Base-by-base conservation (phyloP, 768 basidiomycete species). In the Amanita muscaria region DNA sequence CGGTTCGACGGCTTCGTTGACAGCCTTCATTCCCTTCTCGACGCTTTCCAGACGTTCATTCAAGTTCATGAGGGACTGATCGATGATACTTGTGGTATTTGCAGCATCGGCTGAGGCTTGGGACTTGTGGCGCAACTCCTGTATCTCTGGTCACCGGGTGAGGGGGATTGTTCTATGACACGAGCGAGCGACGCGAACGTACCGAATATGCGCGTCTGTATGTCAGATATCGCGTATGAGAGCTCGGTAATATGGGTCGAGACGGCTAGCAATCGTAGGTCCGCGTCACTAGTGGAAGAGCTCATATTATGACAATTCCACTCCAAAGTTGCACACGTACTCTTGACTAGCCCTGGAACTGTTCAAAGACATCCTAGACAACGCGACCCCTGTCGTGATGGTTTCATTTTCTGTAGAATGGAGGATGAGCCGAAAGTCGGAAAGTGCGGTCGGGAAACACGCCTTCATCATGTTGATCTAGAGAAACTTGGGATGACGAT, bases 181-280 rank as follows among this genome's bases (percentile, higher is more conserved):
- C 24, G 27, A 22, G 15, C 24, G 19, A 27, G 25, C 27, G 24
- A 47, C 49, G n/a, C 47, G 11, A 34, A 47, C 75, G 48, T 59
- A 88, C 88, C 88, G 55, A 91, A 91, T 60, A 91, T 89, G 55
- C 88, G 83, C 40, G 88, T 88, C 63, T 91, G 87, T 24, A 91
- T 87, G 62, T 91, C 88, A 14, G 87, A 89, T 48, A 91, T 82
- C 51, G 77, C 77, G 58, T 88, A 91, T 4, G 84, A 86, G 34
- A 90, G 73, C 59, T 91, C 88, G 10, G 88, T 90, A 55, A 91
- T 87, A 57, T 83, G 85, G 0, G 87, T 85, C 24, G 86, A 88
- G 54, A 88, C 68, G 30, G 87, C 85, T 31, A 90, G 65, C 36
- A 88, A 59, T 44, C 77, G 83, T 34, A 91, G 68, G 59, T 89